Conservation (phyloP, 345 rosid genomes). For the Angophora floribunda region DNA sequence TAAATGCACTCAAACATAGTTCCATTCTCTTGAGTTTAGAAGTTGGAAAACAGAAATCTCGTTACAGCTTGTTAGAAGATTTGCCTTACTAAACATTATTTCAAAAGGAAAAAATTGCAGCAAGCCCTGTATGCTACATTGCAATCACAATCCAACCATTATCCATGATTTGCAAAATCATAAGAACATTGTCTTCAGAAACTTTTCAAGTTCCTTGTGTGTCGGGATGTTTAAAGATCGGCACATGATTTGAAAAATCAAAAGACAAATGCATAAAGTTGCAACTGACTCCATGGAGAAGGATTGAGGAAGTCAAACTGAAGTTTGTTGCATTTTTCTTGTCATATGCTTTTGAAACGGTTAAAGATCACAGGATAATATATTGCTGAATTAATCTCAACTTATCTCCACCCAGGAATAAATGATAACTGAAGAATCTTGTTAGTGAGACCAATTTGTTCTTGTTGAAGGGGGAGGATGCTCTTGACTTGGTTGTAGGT, state of each 20-base stretch:
- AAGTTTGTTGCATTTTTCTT: background rate
- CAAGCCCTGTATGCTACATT: background rate
- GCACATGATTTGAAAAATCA: background rate
- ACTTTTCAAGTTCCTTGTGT: background rate
- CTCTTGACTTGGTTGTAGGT: background rate
- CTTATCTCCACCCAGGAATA: background rate
- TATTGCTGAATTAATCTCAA: background rate
- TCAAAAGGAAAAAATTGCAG: background rate
- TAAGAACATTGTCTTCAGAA: background rate
- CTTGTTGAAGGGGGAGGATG: background rate
- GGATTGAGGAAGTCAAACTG: background rate
- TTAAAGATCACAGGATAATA: background rate
- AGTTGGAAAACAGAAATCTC: background rate
- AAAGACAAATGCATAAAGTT: background rate
- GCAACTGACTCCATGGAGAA: background rate
- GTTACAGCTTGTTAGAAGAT: background rate
- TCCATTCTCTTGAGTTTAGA: background rate
- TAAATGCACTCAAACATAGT: background rate
- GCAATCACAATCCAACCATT: background rate
- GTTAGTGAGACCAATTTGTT: background rate
- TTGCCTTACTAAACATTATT: background rate
- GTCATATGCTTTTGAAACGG: background rate
- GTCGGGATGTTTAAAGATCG: background rate
- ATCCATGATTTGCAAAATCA: background rate
- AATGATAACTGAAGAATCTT: background rate